A percentile compares a stretch with the other conserved stretches of the same genome.
Evolutionary conservation across 2,329 filamentous ascomycete species (phyloP).

Genomic region (Calonectria honghensis): DNA sequence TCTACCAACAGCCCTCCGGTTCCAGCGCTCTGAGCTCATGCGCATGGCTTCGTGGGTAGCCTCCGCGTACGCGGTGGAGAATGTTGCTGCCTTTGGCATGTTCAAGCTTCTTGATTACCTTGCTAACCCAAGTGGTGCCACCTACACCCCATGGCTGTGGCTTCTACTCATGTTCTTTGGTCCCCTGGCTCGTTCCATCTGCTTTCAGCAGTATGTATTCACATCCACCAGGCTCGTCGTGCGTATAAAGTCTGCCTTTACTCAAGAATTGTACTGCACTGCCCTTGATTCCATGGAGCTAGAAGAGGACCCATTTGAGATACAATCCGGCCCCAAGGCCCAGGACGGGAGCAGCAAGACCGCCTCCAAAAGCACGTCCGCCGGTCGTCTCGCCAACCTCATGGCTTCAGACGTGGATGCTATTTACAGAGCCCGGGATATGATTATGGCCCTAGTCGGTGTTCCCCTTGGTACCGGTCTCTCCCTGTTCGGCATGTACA

Average conservation of each 20-base stretch:
- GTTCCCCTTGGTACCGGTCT: constrained; percentile 68
- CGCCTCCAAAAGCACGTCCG: constrained; percentile 63
- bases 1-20: constrained; percentile 66
- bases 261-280: constrained; percentile 75
- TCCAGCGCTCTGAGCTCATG: constrained; percentile 64
- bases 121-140: constrained; percentile 65
- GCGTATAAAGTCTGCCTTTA: constrained; percentile 73
- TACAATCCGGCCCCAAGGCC: constrained; percentile 53
- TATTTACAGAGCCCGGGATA: constrained; percentile 70
- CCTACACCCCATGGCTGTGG: constrained; percentile 71
- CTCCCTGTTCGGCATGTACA: constrained; percentile 71
- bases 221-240: constrained; percentile 74
- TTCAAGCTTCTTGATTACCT: constrained; percentile 73
- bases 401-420: constrained; percentile 77
- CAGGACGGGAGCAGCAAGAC: constrained; percentile 53
- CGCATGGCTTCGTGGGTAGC: constrained; percentile 67
- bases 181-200: constrained; percentile 67
- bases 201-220: constrained; percentile 75
- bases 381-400: constrained; percentile 72
- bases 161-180: constrained; percentile 72
- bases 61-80: constrained; percentile 65
- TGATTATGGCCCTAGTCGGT: constrained; percentile 67
- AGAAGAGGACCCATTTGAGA: constrained; percentile 71
- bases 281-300: constrained; percentile 74
- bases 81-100: constrained; percentile 72